Conservation (phyloP, 352 stramenopile genomes). For the Phytophthora constricta region DNA sequence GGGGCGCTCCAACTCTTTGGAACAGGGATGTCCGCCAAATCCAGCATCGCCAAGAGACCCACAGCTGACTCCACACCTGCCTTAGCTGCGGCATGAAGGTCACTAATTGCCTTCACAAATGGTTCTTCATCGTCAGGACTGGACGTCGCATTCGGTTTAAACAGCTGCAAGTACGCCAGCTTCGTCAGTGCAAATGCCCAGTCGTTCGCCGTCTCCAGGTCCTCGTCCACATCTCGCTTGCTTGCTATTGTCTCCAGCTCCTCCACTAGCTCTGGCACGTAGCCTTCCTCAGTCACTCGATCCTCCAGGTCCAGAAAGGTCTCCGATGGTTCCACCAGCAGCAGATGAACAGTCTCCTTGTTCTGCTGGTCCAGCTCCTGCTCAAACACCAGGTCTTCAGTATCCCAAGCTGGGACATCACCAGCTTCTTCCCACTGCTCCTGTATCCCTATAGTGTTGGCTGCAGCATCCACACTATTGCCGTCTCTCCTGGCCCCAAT, state of each 20-base stretch:
- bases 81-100: conserved; percentile 52
- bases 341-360: conserved; percentile 4
- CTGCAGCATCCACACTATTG: conserved; percentile 7
- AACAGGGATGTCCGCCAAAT: conserved; percentile 55
- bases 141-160: conserved; percentile 40
- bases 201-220: conserved; percentile 37
- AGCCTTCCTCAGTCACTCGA: conserved; percentile 51
- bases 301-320: conserved; percentile 61
- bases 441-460: not conserved
- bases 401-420: not conserved
- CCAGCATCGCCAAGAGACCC: conserved; percentile 59
- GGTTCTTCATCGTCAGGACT: conserved; percentile 14
- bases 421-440: not conserved
- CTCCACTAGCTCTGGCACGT: conserved; percentile 46
- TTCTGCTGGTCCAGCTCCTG: not conserved
- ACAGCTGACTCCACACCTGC: conserved; percentile 48
- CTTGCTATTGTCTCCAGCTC: conserved; percentile 37
- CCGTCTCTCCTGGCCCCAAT: conserved; percentile 17
- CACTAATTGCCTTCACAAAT: conserved; percentile 51
- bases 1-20: conserved; percentile 23
- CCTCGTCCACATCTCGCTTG: not conserved
- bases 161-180: conserved; percentile 68
- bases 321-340: conserved; percentile 46
- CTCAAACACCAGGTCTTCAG: conserved; percentile 10
- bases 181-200: conserved; percentile 61